Base-by-base conservation (phyloP, 2,329 filamentous ascomycete genomes). In the Lecanicillium sp. region DNA sequence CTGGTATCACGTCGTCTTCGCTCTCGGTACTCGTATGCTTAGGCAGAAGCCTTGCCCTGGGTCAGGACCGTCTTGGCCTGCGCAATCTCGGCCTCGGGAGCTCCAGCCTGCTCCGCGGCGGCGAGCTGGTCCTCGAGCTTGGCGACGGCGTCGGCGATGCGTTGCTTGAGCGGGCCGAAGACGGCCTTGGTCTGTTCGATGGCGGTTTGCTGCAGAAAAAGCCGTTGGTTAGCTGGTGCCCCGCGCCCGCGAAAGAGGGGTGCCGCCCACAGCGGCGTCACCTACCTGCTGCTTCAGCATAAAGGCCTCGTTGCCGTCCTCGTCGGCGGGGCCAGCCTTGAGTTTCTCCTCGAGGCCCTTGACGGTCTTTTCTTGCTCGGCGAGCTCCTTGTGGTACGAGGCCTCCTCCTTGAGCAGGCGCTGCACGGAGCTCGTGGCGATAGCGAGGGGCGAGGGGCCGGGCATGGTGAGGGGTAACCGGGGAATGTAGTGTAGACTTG, bases 401-500 rank as follows among this genome's bases (percentile, higher is more conserved):
- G 78, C 74, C 67, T 96, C 88, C 67, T 98, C 93, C 68, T 95
- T 96, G 56, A 95, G 80, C 40, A 97, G 79, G 51, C 93, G 88
- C 58, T 79, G 75, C 56, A 97, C 81, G 17, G 88, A 82, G 52
- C 84, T 80, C 20, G 87, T 93, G 37, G 86, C 83, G 62, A 96
- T 93, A 59, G 80, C 68, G 64, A 96, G 81, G 57, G 83, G 78
- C 1, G 84, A 83, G 37, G 87, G 86, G 26, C 88, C 77, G 3
- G 87, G 77, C 90, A 95, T 95, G 42, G 43, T 68, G 56, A 32
- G 26, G 14, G 17, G 4, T 19, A 20, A 24, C 10, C 10, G 26
- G 32, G 8, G 9, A 24, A 14, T 37, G 3, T 44, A 29, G 30
- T 40, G 10, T 3, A 37, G 30, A 10, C 5, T 21, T 41, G 11